Evolutionary conservation across 371 early-diverging fungal genomes (phyloP), one percentile per base, ranked within the genome.

Genomic region (Chytridium lagenaria): DNA sequence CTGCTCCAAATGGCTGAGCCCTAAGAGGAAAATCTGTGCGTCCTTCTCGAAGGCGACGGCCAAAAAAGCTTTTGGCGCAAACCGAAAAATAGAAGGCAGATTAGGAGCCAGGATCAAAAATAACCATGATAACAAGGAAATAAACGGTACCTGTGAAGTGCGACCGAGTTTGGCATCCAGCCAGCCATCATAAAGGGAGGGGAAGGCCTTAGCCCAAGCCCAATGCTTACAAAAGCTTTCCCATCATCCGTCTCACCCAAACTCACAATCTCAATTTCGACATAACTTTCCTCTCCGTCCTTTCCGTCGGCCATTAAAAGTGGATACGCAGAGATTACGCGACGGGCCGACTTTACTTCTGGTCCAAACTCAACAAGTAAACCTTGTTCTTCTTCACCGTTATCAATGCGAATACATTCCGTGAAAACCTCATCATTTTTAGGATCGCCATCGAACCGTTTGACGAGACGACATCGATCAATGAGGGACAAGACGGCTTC

Each of bases 171-270:
- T 19, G 57, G 16, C 37, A 36, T 10, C 77, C 77, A 77, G 10
- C 77, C 77, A 7, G 73, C 70, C 70, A 73, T 26, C 1, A 65
- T 49, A 55, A 73, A 77, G 0, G 73, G 70, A 22, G 77, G 77
- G 39, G 65, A 73, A 19, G 65, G 68, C 34, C 28, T 30, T 28
- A 69, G 19, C 1, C 69, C 67, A n/a, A 70, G 16, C 28, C 77
- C 77, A 28, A 77, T 40, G 10, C 70, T 33, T 7, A 67, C 37
- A 34, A 3, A 31, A 33, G 72, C 52, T n/a, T 38, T 31, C 38
- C 72, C 72, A 38, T 66, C 72, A 28, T 72, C 67, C 7, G 23
- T 33, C 22, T 15, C 34, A 7, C 67, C 72, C 39, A 72, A 1
- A 0, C 34, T 22, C 2, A 72, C 34, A 59, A 72, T 55, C 28